Conservation (phyloP, 164 flowering plant species). For the Sedum album region DNA sequence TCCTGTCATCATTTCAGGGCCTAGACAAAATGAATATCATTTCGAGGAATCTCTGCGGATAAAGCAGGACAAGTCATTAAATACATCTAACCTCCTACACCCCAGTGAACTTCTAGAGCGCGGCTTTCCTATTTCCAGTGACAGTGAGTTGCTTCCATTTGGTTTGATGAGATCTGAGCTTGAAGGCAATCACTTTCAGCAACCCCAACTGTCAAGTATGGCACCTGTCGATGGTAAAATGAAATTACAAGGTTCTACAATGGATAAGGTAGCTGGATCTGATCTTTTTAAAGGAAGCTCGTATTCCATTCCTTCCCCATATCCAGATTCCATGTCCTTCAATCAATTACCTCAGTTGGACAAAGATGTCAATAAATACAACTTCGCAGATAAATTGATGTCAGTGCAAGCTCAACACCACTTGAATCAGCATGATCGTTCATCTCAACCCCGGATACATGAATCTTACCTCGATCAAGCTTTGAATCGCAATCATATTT, state of each 20-base stretch:
- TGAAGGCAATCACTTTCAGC: constrained; percentile 34
- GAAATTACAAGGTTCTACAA: constrained; percentile 24
- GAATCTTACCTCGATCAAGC: constrained; percentile 40
- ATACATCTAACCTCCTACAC: constrained; percentile 20
- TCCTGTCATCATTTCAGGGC: constrained; percentile 17
- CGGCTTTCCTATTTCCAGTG: constrained; percentile 25
- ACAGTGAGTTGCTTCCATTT: constrained; percentile 59
- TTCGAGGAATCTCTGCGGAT: constrained; percentile 21
- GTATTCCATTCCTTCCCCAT: constrained; percentile 22
- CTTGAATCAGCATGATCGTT: constrained; percentile 36
- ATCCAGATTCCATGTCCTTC: constrained; percentile 34
- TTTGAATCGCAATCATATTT: constrained; percentile 27
- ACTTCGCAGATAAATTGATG: constrained; percentile 42
- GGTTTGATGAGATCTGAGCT: constrained; percentile 80
- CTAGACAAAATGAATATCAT: constrained; percentile 35
- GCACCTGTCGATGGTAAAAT: constrained; percentile 31
- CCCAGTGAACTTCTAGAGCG: constrained; percentile 24
- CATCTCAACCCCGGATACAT: constrained; percentile 27
- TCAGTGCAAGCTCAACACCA: constrained; percentile 49
- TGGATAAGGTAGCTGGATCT: constrained; percentile 29
- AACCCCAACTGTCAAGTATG: constrained; percentile 28
- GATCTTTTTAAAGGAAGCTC: constrained; percentile 31
- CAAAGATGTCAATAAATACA: constrained; percentile 33
- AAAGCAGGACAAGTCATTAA: constrained; percentile 21
- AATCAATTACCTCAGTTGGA: constrained; percentile 30